A percentile compares a stretch with the other conserved stretches of the same genome.
Conservation (phyloP, 2,329 filamentous ascomycete genomes). For the Colletotrichum caudatum region DNA sequence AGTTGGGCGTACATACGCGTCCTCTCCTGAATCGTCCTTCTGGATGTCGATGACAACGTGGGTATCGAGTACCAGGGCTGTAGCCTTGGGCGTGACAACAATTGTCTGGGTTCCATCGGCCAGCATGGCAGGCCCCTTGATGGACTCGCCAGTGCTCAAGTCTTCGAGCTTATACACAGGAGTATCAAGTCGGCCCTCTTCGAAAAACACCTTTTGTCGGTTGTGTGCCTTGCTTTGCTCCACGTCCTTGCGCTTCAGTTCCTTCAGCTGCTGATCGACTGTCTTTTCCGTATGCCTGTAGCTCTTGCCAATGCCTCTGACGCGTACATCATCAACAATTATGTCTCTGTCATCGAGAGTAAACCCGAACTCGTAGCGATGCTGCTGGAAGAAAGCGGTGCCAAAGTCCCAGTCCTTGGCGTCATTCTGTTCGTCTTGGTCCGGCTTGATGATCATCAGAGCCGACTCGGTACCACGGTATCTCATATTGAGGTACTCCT, state of each 20-base stretch:
- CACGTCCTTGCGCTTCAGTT: constrained; percentile 70
- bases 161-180: constrained; percentile 86
- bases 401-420: constrained; percentile 82
- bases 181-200: constrained; percentile 81
- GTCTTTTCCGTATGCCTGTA: constrained; percentile 84
- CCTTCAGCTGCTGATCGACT: constrained; percentile 84
- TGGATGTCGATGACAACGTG: constrained; percentile 91
- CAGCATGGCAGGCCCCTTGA: constrained; percentile 86
- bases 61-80: constrained; percentile 82
- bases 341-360: constrained; percentile 86
- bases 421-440: constrained; percentile 68
- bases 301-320: constrained; percentile 89
- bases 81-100: constrained; percentile 83
- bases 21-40: constrained; percentile 58
- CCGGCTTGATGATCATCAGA: constrained; percentile 87
- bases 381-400: constrained; percentile 85
- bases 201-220: constrained; percentile 80
- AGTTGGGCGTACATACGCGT: constrained; percentile 40
- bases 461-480: constrained; percentile 93
- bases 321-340: constrained; percentile 89
- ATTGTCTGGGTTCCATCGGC: constrained; percentile 93
- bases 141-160: constrained; percentile 76
- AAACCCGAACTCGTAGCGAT: constrained; percentile 94
- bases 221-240: constrained; percentile 72
- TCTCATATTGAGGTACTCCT: constrained; percentile 94